Evolutionary conservation across 2,329 filamentous ascomycete genomes (phyloP).

Genomic region (Talaromyces sp.): DNA sequence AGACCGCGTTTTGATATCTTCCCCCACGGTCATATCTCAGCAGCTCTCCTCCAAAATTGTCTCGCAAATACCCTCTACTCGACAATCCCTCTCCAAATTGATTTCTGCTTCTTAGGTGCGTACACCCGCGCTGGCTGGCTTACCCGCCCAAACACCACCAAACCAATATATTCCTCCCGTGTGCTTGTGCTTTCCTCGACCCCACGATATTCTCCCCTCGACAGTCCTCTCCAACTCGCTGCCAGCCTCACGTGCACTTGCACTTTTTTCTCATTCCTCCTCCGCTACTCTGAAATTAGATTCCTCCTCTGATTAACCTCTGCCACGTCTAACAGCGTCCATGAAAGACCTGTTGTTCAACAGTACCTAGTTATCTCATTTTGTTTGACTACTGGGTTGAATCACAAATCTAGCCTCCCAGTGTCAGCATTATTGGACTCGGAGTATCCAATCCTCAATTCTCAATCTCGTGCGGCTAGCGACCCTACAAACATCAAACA

Average conservation of each 20-base stretch:
- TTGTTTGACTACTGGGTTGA: slow-evolving; percentile 29
- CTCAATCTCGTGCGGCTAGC: slow-evolving; percentile 24
- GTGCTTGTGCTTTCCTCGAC: slow-evolving; percentile 13
- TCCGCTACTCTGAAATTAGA: background rate
- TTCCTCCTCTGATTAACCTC: slow-evolving; percentile 19
- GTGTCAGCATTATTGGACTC: slow-evolving; percentile 34
- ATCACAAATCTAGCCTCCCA: slow-evolving; percentile 21
- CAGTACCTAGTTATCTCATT: slow-evolving; percentile 20
- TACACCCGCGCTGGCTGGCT: background rate
- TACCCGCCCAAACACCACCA: slow-evolving; percentile 13
- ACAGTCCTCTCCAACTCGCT: slow-evolving; percentile 30
- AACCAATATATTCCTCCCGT: slow-evolving; percentile 10
- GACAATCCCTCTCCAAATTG: background rate
- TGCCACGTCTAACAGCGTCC: slow-evolving; percentile 16
- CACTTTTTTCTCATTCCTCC: slow-evolving; percentile 10
- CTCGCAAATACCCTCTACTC: background rate
- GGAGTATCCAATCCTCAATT: slow-evolving; percentile 30
- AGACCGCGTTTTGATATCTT: slow-evolving; percentile 11
- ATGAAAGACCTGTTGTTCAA: slow-evolving; percentile 22
- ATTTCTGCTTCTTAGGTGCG: background rate
- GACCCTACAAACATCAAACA: slow-evolving; percentile 41
- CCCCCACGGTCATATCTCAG: background rate
- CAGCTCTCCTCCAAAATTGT: background rate
- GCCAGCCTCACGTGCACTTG: slow-evolving; percentile 27
- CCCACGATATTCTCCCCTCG: slow-evolving; percentile 27